phyloP scores from a whole-genome alignment of 495 filamentous ascomycete species.

The Neurospora sp. region DNA sequence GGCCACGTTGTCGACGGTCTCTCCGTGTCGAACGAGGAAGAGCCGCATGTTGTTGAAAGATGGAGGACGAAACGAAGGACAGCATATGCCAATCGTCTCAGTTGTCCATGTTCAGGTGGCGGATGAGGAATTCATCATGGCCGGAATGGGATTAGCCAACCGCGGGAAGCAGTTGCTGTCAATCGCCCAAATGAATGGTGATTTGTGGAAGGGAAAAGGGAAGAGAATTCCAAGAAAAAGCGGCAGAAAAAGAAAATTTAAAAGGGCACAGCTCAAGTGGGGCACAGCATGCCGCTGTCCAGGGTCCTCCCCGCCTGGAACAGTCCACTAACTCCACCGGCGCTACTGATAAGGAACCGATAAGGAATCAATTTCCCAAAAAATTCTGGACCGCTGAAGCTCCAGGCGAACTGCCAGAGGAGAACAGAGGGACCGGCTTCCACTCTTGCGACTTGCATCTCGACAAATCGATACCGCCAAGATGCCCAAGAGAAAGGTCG shows the following conservation, averaged over 20 bases:
- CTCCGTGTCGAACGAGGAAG: conserved; percentile 74
- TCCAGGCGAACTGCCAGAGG: background rate
- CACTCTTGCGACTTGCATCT: background rate
- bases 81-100: background rate
- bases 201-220: background rate
- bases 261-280: background rate
- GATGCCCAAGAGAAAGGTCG: conserved; percentile 79
- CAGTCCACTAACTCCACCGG: background rate
- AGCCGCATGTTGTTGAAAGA: conserved; percentile 45
- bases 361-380: background rate
- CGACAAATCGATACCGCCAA: conserved; percentile 11
- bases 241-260: background rate
- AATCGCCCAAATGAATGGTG: background rate
- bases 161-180: background rate
- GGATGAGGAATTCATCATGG: background rate
- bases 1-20: conserved; percentile 80
- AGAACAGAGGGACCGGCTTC: background rate
- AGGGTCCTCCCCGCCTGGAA: background rate
- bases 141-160: background rate
- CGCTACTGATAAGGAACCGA: background rate
- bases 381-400: background rate
- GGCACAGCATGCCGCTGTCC: background rate
- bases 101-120: background rate
- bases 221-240: background rate
- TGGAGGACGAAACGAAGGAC: background rate